These are phyloP conservation scores for Ophiostoma montium DNA, from an alignment of 2,329 filamentous ascomycete species.

Conservation along the genomic window DNA sequence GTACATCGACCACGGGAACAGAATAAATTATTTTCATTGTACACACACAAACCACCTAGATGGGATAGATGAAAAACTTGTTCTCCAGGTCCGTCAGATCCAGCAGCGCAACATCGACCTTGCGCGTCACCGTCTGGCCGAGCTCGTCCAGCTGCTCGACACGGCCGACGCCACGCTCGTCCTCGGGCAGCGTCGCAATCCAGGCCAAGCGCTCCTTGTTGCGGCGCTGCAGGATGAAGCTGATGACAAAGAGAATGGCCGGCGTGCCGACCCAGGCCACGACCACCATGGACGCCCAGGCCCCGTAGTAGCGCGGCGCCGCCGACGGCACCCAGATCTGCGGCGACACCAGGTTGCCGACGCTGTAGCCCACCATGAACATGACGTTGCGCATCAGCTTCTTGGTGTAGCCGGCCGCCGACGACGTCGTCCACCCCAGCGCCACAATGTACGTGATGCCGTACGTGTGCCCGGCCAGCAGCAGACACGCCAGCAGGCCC, in stretches of 20 bases:
- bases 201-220: conserved; percentile 20
- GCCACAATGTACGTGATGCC: conserved; percentile 24
- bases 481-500: conserved; percentile 19
- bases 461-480: conserved; percentile 19
- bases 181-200: conserved; percentile 16
- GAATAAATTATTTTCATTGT: too few species aligned
- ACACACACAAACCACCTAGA: too few species aligned
- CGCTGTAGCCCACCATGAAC: conserved; percentile 18
- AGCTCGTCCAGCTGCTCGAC: conserved; percentile 2
- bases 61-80: conserved; percentile 23
- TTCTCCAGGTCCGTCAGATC: conserved; percentile 27
- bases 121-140: conserved; percentile 14
- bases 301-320: conserved; percentile 20
- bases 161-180: conserved; percentile 12
- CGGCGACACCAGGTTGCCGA: conserved; percentile 19
- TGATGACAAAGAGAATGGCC: conserved; percentile 20
- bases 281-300: conserved; percentile 20
- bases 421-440: conserved; percentile 25
- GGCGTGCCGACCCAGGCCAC: conserved; percentile 24
- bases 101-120: conserved; percentile 23
- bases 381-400: conserved; percentile 20
- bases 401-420: conserved; percentile 19
- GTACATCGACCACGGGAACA: too few species aligned
- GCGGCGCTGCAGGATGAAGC: conserved; percentile 19
- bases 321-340: conserved; percentile 18